Evolutionary conservation across 768 basidiomycete genomes (phyloP), one percentile per base, ranked within the genome.

Genomic region (Lactifluus volemus): DNA sequence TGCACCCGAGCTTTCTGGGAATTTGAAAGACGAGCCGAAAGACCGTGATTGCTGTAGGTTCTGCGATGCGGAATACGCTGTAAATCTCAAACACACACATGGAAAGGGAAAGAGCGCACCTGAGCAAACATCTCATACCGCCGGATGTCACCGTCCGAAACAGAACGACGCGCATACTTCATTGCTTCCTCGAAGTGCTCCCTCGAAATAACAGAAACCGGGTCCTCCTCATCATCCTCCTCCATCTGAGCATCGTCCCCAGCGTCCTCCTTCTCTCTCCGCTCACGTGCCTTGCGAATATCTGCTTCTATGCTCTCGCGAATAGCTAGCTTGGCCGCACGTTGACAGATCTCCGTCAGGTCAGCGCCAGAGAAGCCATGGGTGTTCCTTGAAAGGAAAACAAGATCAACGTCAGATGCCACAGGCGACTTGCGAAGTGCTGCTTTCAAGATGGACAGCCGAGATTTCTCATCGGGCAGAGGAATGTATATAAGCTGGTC

Each of bases 401-500:
- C 34, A 51, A 98, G 84, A 72, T 97, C 84, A 67, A 99, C 95
- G 1, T 86, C 84, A 17, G 79, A 75, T 17, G 90, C 79, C 53
- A 99, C 76, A 15, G 97, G 97, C 17, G 89, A 92, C 73, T 94
- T 95, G 78, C 95, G 89, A 68, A 99, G 86, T 56, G 82, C 78
- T 15, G 97, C 96, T 70, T 81, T 83, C 73, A 99, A 87, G 70
- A 99, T 99, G 2, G 91, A 89, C 55, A 94, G 67, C 61, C 97
- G 90, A 38, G 92, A 94, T 2, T 81, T 76, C 75, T 98, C 95
- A 75, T 98, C 95, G 62, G 97, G 97, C 1, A 99, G 84, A 61
- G 97, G 97, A 63, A 99, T 99, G 78, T 98, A 98, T 74, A 98
- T 98, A 64, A 99, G 84, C 76, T 99, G 96, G 73, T 99, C 97